These are phyloP conservation scores for Xylaria sp. DNA, from an alignment of 2,329 filamentous ascomycete species.

Conservation along the genomic window DNA sequence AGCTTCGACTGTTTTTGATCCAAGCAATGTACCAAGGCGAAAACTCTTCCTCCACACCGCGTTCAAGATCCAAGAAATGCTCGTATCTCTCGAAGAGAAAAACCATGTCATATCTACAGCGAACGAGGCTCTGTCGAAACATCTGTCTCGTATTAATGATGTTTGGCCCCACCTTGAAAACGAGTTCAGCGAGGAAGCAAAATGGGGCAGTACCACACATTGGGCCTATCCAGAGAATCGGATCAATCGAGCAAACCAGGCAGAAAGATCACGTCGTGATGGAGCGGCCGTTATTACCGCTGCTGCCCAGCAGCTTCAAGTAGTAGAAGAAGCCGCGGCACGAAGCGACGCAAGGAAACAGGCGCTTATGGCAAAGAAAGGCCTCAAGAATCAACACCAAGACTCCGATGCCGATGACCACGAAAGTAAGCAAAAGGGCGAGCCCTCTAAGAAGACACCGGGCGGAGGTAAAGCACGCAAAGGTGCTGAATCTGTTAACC, in stretches of 20 bases:
- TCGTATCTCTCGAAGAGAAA: conserved; percentile 94
- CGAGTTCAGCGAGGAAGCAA: conserved; percentile 94
- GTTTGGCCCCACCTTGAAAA: conserved; percentile 86
- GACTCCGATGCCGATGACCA: conserved; percentile 85
- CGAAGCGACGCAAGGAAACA: conserved; percentile 88
- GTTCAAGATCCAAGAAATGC: conserved; percentile 81
- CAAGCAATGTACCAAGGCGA: conserved; percentile 71
- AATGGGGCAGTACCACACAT: conserved; percentile 89
- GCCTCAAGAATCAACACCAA: conserved; percentile 72
- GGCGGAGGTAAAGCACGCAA: conserved; percentile 72
- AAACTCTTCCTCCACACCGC: conserved; percentile 82
- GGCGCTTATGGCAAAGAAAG: conserved; percentile 80
- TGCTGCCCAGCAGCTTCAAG: conserved; percentile 72
- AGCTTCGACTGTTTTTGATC: conserved; percentile 60
- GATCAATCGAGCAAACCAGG: conserved; percentile 69
- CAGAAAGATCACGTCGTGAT: conserved; percentile 81
- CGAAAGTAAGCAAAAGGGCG: conserved; percentile 59
- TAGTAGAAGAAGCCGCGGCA: conserved; percentile 76
- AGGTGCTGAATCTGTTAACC: conserved; percentile 60
- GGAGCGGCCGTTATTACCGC: conserved; percentile 81
- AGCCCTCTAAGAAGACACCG: conserved; percentile 69
- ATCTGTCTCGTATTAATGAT: conserved; percentile 84
- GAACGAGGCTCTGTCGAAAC: conserved; percentile 86
- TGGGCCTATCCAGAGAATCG: conserved; percentile 96
- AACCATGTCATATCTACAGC: conserved; percentile 95